Base-by-base conservation (phyloP, 306 rosid genomes). In the Quercus agrifolia region DNA sequence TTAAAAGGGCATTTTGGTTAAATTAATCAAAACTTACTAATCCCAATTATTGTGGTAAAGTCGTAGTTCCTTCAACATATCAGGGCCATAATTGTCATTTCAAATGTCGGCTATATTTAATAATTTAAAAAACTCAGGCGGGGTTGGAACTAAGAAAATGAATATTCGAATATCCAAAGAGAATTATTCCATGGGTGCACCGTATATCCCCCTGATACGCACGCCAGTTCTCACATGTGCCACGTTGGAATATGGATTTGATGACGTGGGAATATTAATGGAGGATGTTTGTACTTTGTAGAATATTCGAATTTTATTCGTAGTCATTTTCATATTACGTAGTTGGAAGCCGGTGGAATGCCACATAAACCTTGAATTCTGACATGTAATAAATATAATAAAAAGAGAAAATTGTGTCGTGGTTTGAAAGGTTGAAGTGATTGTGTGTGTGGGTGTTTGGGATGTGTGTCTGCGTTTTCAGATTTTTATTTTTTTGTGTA, bases 131-230 rank as follows among this genome's bases (percentile, higher is more conserved):
- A 18, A 4, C n/a, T 2, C 71, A 66, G 15, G 82, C 62, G 66
- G 73, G 20, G 44, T 44, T 7, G 75, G 27, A 5, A 23, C 23
- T 23, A 23, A 33, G 35, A 33, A 77, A 80, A 72, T 25, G 80
- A 13, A 87, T 91, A 93, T 93, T 84, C 95, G 95, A 79, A 93
- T 91, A 87, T 86, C 76, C 87, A 33, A 33, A 33, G 0, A 33
- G 91, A 57, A 91, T 91, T 71, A 90, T 93, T 23, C 97, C 83
- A 6, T 51, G 20, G 35, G 15, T 9, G 70, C 58, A 78, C 75
- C 77, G 89, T 78, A 81, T 90, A 86, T 86, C 78, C 89, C 71
- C 74, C 70, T 4, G 4, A 0, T 9, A 15, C 55, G 21, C 2
- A 1, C 0, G 2, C 49, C 49, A 7, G 82, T 84, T 63, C 69